Percentiles rank a stretch among this genome's conserved stretches.
Conservation (phyloP, 2,329 filamentous ascomycete genomes). For the Aspergillus sp. region DNA sequence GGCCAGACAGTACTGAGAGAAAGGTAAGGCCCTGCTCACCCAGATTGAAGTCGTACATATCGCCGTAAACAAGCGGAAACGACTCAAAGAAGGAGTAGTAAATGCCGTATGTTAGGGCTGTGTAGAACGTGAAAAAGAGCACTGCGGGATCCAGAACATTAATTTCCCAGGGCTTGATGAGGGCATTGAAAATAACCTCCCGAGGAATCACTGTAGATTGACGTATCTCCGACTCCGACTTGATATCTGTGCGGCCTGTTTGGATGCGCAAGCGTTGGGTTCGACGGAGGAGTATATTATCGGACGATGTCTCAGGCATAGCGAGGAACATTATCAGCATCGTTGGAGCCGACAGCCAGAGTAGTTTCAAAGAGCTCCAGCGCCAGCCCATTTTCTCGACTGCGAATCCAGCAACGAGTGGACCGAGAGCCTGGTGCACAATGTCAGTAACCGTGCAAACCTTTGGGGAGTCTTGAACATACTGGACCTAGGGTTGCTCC, state of each 20-base stretch:
- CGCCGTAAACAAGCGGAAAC: conserved; percentile 64
- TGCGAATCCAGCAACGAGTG: conserved; percentile 61
- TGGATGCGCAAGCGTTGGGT: conserved; percentile 60
- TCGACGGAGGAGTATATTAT: conserved; percentile 62
- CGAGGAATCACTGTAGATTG: conserved; percentile 6
- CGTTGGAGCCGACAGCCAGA: conserved; percentile 43
- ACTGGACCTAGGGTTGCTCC: too few relatives aligned
- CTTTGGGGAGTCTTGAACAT: too few relatives aligned
- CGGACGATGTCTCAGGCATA: conserved; percentile 62
- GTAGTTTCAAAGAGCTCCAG: conserved; percentile 22
- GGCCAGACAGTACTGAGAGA: conserved; percentile 57
- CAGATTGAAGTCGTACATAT: conserved; percentile 58
- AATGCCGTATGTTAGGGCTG: conserved; percentile 55
- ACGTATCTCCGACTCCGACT: conserved; percentile 58
- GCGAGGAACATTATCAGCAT: conserved; percentile 58
- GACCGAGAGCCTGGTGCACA: conserved; percentile 55
- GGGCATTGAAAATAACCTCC: conserved; percentile 40
- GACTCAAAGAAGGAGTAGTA: conserved; percentile 62
- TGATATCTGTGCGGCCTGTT: conserved; percentile 53
- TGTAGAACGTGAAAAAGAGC: conserved; percentile 62
- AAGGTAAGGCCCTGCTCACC: conserved; percentile 61
- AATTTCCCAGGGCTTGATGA: conserved; percentile 63
- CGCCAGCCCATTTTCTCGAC: conserved; percentile 44
- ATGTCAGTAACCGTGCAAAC: too few relatives aligned
- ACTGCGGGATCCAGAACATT: conserved; percentile 63